Base-by-base conservation (phyloP, 208 protist genomes). In the Leishmania mexicana region DNA sequence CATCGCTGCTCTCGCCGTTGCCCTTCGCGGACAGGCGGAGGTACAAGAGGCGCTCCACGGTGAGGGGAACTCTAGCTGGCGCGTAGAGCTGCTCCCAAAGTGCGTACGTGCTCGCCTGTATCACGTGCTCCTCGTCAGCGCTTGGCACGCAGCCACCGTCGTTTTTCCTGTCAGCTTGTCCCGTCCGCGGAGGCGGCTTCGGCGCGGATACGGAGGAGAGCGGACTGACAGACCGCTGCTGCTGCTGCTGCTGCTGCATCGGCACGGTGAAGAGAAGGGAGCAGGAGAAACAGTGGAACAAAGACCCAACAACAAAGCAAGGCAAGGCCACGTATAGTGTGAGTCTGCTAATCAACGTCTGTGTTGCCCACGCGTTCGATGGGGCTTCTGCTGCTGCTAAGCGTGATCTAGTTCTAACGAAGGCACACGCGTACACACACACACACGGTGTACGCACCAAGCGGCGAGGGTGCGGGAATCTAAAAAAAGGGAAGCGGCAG, bases 11-110 rank as follows among this genome's bases (percentile, higher is more conserved):
- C 38, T 58, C 77, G 42, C 51, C 51, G 49, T 76, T 45, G 73
- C 73, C 17, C 13, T 49, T 58, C 38, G 75, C n/a, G 2, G 75
- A 72, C 13, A 84, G 47, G 31, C 79, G 79, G n/a, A 76, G 53
- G 53, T 79, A 83, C 73, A 83, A 51, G 24, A 90, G 67, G 13
- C 85, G 79, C 78, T 83, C 81, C 65, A 89, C 42, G 3, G 85
- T 89, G 57, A 87, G 81, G 19, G 89, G 85, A 11, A 83, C 84
- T 13, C 75, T 70, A 53, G 83, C 54, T 45, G 85, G 58, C 31
- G 86, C 75, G 80, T 91, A 92, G 28, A 91, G 79, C 76, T 85
- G 87, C 80, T 94, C 89, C 91, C 91, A 94, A 65, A 94, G 70
- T 0, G 78, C 78, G 85, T 92, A 93, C 51, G 81, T 88, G 51